phyloP scores from a whole-genome alignment of 2,329 filamentous ascomycete species.

The Bertia moriformis region DNA sequence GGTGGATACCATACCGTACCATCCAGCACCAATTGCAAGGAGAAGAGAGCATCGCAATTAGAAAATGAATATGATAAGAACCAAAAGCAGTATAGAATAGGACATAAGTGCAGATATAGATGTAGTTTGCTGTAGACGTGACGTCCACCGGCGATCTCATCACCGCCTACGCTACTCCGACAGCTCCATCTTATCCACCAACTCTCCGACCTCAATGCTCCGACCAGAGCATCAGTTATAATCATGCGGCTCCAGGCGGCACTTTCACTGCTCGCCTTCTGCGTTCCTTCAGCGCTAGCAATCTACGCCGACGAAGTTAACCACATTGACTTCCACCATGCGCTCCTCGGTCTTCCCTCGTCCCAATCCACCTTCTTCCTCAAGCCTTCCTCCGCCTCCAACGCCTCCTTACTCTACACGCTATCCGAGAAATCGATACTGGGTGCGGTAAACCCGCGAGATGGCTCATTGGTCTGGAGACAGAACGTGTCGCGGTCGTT shows the following conservation, averaged over 20 bases:
- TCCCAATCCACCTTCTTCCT: slow-evolving; percentile 58
- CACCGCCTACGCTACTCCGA: neutral
- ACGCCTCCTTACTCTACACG: slow-evolving; percentile 58
- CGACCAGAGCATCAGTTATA: neutral
- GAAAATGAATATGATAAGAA: no score
- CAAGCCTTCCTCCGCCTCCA: slow-evolving; percentile 46
- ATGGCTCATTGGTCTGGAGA: slow-evolving; percentile 54
- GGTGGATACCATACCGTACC: no score
- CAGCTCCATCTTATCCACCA: neutral
- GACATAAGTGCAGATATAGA: neutral
- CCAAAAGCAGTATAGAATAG: no score
- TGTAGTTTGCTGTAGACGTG: neutral
- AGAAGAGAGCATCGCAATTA: no score
- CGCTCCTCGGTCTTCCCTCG: slow-evolving; percentile 49
- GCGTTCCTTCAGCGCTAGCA: slow-evolving; percentile 15
- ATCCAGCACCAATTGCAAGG: no score
- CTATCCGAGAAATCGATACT: slow-evolving; percentile 51
- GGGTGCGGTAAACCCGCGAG: slow-evolving; percentile 55
- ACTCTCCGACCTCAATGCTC: neutral
- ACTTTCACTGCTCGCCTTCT: neutral
- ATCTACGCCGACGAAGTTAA: slow-evolving; percentile 59
- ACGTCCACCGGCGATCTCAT: neutral
- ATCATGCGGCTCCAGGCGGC: neutral
- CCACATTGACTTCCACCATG: slow-evolving; percentile 57
- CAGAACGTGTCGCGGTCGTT: slow-evolving; percentile 31